Percentiles rank a stretch among this genome's conserved stretches.
Evolutionary conservation across 805 yeast genomes (phyloP).

Genomic region (Candida nonsorbophila): DNA sequence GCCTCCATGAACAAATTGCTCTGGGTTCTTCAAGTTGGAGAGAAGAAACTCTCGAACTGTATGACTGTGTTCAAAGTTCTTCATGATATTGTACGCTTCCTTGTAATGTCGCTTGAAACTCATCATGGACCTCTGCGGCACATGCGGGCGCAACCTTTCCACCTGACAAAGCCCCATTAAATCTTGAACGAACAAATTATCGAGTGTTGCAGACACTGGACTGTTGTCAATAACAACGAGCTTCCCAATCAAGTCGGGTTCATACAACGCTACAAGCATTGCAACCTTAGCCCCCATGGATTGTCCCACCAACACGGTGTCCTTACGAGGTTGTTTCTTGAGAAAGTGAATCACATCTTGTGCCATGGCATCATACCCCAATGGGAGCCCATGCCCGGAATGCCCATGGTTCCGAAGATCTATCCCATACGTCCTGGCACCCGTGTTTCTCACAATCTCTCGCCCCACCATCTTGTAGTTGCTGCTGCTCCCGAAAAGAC

Average conservation of each 20-base stretch:
- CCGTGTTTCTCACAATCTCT: constrained; percentile 21
- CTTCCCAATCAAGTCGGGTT: constrained; percentile 34
- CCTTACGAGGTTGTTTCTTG: constrained; percentile 12
- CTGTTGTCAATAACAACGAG: constrained; percentile 47
- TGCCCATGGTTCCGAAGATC: constrained; percentile 58
- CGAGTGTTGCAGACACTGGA: constrained; percentile 35
- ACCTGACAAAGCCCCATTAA: constrained; percentile 36
- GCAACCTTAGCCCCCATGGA: constrained; percentile 62
- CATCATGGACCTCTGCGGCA: constrained; percentile 14
- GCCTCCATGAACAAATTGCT: constrained; percentile 7
- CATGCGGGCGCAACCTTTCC: constrained; percentile 24
- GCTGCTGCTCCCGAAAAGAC: constrained; percentile 46
- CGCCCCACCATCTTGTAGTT: constrained; percentile 39
- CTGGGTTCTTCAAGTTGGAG: constrained; percentile 27
- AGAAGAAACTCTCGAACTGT: constrained; percentile 31
- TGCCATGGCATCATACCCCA: constrained; percentile 39
- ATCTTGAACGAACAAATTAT: constrained; percentile 25
- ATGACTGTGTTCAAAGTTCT: constrained; percentile 16
- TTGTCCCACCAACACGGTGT: constrained; percentile 39
- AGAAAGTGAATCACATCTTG: constrained; percentile 37
- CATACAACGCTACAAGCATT: constrained; percentile 37
- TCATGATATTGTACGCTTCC: constrained; percentile 16
- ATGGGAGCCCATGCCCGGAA: constrained; percentile 39
- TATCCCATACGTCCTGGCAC: constrained; percentile 32
- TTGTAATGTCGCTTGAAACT: constrained; percentile 1